A percentile compares a stretch with the other conserved stretches of the same genome.
Evolutionary conservation across 148 eudicot genomes (phyloP).

Genomic region (Chenopodium formosanum): DNA sequence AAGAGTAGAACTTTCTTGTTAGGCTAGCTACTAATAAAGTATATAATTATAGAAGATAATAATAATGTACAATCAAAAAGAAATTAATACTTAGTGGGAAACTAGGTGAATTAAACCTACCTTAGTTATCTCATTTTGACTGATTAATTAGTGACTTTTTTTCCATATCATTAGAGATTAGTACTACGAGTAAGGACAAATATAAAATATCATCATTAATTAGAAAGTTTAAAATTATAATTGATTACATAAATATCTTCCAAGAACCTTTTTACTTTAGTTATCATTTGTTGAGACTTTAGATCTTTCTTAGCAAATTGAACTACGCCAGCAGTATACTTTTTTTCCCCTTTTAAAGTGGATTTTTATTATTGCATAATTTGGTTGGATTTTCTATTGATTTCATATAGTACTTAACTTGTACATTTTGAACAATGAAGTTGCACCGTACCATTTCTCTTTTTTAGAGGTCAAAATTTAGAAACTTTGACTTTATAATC

Average conservation of each 20-base stretch:
- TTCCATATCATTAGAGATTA: constrained; percentile 4
- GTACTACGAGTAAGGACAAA: background rate
- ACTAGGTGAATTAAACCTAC: background rate
- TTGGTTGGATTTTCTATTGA: background rate
- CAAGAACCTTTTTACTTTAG: background rate
- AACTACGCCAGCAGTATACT: background rate
- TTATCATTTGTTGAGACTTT: background rate
- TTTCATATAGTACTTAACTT: too few relatives aligned
- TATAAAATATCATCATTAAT: background rate
- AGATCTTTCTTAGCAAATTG: background rate
- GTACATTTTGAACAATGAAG: too few relatives aligned
- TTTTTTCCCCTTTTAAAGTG: background rate
- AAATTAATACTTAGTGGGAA: constrained; percentile 4
- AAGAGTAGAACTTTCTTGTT: background rate
- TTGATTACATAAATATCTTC: constrained; percentile 8
- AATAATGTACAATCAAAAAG: background rate
- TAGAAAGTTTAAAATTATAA: background rate
- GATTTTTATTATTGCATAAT: background rate
- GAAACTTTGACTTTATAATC: too few relatives aligned
- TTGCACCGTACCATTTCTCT: too few relatives aligned
- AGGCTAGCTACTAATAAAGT: background rate
- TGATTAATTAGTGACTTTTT: background rate
- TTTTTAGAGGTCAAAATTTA: too few relatives aligned
- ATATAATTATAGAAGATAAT: too few relatives aligned
- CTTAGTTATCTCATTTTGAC: background rate